These are phyloP conservation scores for Lagenidium sp. DNA, from an alignment of 352 stramenopile genomes.

Conservation along the genomic window DNA sequence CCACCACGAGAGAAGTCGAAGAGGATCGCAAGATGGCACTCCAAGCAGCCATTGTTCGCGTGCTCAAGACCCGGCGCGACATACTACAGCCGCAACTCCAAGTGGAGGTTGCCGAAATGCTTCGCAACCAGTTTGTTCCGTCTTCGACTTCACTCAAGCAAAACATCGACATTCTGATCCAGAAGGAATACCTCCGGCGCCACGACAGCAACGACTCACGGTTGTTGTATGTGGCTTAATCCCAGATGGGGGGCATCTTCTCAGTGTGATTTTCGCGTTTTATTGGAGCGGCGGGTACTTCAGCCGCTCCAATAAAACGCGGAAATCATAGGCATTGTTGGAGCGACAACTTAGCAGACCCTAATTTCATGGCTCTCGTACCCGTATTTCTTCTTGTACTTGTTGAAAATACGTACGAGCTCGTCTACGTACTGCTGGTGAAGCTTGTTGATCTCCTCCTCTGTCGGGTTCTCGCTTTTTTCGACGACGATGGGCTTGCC, in stretches of 20 bases:
- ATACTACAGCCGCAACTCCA: constrained; percentile 51
- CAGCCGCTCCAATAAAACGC: too few relatives aligned
- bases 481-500: constrained; percentile 59
- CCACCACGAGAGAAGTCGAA: constrained; percentile 57
- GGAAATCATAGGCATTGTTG: too few relatives aligned
- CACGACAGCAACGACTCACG: constrained; percentile 50
- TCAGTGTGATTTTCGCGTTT: too few relatives aligned
- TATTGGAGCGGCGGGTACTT: too few relatives aligned
- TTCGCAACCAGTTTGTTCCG: constrained; percentile 68
- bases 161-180: constrained; percentile 76
- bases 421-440: constrained; percentile 57
- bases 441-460: constrained; percentile 57
- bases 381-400: constrained; percentile 76
- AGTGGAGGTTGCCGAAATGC: constrained; percentile 61
- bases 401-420: constrained; percentile 71
- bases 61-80: constrained; percentile 78
- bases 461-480: constrained; percentile 44
- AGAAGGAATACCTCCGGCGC: constrained; percentile 76
- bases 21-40: constrained; percentile 86
- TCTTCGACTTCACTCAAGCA: constrained; percentile 47
- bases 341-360: constrained; percentile 57
- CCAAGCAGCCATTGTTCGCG: constrained; percentile 74
- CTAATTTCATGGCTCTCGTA: constrained; percentile 45
- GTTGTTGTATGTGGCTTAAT: constrained; percentile 55
- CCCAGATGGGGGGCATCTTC: too few relatives aligned